Evolutionary conservation across 768 basidiomycete genomes (phyloP).

Genomic region (Lyophyllum atratum): DNA sequence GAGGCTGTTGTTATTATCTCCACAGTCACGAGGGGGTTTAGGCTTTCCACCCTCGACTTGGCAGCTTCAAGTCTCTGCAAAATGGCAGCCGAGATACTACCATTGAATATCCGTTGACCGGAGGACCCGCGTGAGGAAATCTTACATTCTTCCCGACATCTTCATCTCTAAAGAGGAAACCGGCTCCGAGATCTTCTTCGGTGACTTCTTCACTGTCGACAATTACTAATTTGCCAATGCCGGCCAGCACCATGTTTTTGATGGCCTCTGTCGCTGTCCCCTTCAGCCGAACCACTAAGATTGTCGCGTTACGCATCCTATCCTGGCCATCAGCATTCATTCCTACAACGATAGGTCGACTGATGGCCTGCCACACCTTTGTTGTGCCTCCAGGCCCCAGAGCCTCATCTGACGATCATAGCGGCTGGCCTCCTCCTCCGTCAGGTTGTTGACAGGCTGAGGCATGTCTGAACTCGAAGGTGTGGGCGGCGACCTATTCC

Average conservation of each 20-base stretch:
- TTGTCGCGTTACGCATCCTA: slow-evolving; percentile 94
- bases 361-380: slow-evolving; percentile 48
- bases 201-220: slow-evolving; percentile 76
- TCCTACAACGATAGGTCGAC: slow-evolving; percentile 6
- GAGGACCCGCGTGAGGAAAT: slow-evolving; percentile 13
- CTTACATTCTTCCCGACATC: slow-evolving; percentile 89
- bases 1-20: slow-evolving; percentile 60
- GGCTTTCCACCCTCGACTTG: slow-evolving; percentile 78
- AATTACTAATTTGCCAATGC: slow-evolving; percentile 87
- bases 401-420: slow-evolving; percentile 97
- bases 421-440: slow-evolving; percentile 73
- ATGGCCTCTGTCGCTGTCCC: slow-evolving; percentile 92
- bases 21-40: slow-evolving; percentile 91
- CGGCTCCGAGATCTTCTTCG: slow-evolving; percentile 87
- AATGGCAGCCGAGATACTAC: slow-evolving; percentile 35
- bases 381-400: slow-evolving; percentile 98
- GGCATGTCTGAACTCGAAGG: slow-evolving; percentile 7
- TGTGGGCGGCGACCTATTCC: slow-evolving; percentile 6
- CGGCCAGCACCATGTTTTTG: slow-evolving; percentile 97
- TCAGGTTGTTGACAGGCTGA: slow-evolving; percentile 45
- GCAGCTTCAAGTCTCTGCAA: slow-evolving; percentile 84
- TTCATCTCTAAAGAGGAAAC: slow-evolving; percentile 92
- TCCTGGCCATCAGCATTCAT: slow-evolving; percentile 21
- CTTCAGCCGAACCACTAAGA: slow-evolving; percentile 75
- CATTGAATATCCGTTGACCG: slow-evolving; percentile 36